These are phyloP conservation scores for Aspergillus homomorphus DNA, from an alignment of 495 filamentous ascomycete genomes.

Conservation along the genomic window DNA sequence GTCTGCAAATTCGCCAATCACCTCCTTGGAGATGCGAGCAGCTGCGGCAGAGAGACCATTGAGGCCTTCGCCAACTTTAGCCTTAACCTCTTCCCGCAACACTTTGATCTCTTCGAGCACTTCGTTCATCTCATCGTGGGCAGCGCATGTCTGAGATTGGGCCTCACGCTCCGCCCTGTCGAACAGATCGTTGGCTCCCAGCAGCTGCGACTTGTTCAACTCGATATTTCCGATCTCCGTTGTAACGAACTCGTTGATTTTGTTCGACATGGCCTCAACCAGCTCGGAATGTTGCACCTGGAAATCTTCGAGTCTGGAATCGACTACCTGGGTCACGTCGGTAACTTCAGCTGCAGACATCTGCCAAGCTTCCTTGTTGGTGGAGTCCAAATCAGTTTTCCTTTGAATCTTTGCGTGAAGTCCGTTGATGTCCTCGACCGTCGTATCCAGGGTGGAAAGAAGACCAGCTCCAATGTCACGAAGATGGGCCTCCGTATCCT, in stretches of 20 bases:
- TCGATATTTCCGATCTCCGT: conserved; percentile 67
- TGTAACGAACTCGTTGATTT: conserved; percentile 70
- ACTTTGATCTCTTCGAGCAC: conserved; percentile 90
- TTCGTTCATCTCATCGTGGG: conserved; percentile 84
- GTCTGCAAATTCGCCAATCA: conserved; percentile 77
- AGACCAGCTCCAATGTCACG: conserved; percentile 67
- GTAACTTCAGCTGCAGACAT: conserved; percentile 70
- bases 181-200: conserved; percentile 63
- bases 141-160: conserved; percentile 60
- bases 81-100: conserved; percentile 81
- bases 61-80: conserved; percentile 78
- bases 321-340: conserved; percentile 70
- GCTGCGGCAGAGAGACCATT: conserved; percentile 81
- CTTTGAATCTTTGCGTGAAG: conserved; percentile 80
- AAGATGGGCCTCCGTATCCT: conserved; percentile 77
- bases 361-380: conserved; percentile 77
- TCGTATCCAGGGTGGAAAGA: conserved; percentile 67
- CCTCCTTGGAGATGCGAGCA: conserved; percentile 81
- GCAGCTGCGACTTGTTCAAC: conserved; percentile 62
- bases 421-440: conserved; percentile 74
- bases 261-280: conserved; percentile 59
- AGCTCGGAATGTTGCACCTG: conserved; percentile 65
- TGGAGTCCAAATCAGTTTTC: conserved; percentile 72
- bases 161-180: conserved; percentile 63
- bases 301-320: conserved; percentile 66